Evolutionary conservation across 345 rosid species (phyloP).

Genomic region (Heritiera littoralis): DNA sequence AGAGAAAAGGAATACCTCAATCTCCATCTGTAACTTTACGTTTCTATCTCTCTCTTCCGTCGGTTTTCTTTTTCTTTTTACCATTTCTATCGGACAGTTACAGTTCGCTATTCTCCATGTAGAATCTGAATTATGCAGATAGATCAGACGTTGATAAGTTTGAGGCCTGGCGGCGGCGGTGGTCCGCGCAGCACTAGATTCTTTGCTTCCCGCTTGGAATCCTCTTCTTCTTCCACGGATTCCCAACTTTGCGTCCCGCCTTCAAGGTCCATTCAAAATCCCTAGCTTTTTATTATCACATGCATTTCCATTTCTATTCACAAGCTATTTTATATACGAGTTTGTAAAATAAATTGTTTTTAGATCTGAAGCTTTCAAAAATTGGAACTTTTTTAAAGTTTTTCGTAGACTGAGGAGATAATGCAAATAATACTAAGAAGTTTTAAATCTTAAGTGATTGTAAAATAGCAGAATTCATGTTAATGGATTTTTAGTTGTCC

Average conservation of each 20-base stretch:
- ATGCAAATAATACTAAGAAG: not conserved
- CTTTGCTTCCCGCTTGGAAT: constrained; percentile 25
- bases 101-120: not conserved
- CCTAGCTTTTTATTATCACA: not conserved
- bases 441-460: not conserved
- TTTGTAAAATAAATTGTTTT: not conserved
- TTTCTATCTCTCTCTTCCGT: not conserved
- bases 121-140: constrained; percentile 28
- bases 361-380: not conserved
- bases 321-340: too few relatives aligned
- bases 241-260: constrained; percentile 11
- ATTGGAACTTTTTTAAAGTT: not conserved
- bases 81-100: not conserved
- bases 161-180: constrained; percentile 39
- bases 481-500: constrained; percentile 11
- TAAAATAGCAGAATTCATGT: too few relatives aligned
- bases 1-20: not conserved
- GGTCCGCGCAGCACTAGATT: constrained; percentile 28
- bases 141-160: constrained; percentile 40
- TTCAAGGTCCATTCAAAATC: constrained; percentile 18
- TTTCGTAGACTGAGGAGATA: not conserved
- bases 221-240: constrained; percentile 11
- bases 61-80: not conserved
- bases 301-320: not conserved
- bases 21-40: too few relatives aligned